Conservation (phyloP, 345 rosid genomes). For the Lepidium sativum region DNA sequence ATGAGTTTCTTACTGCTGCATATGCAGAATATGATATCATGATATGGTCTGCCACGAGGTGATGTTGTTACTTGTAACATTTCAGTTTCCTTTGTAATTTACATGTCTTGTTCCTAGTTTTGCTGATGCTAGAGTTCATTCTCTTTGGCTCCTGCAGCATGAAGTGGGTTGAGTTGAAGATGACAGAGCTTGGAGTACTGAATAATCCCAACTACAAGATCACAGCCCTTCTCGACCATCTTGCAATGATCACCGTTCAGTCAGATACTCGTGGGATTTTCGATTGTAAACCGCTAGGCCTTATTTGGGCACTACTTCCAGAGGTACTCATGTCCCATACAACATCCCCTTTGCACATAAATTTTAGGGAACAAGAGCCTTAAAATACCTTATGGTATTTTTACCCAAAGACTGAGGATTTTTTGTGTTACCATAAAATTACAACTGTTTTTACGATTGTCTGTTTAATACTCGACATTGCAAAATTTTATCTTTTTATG, state of each 20-base stretch:
- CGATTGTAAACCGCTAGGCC: conserved; percentile 90
- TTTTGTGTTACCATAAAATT: too few relatives aligned
- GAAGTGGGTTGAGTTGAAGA: conserved; percentile 98
- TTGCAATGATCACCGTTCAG: conserved; percentile 93
- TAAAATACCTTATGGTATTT: too few relatives aligned
- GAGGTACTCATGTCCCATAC: conserved; percentile 39
- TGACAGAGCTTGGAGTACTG: conserved; percentile 90
- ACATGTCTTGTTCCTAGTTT: background rate
- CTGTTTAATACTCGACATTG: too few relatives aligned
- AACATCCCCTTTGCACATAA: background rate
- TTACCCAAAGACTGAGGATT: too few relatives aligned
- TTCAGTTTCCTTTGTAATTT: background rate
- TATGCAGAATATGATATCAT: conserved; percentile 89
- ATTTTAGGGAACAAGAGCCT: too few relatives aligned
- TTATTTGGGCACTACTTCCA: conserved; percentile 85
- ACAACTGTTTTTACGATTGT: too few relatives aligned
- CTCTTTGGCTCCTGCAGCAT: conserved; percentile 43
- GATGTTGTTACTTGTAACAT: background rate
- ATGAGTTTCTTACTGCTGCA: conserved; percentile 89
- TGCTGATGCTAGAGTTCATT: background rate
- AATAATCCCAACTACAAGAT: conserved; percentile 82
- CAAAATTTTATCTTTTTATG: too few relatives aligned
- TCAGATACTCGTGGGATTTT: conserved; percentile 78
- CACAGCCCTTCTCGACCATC: conserved; percentile 85
- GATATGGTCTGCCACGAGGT: conserved; percentile 99